Evolutionary conservation across 140 eudicot genomes (phyloP).

Genomic region (Ambrosia hybrid): DNA sequence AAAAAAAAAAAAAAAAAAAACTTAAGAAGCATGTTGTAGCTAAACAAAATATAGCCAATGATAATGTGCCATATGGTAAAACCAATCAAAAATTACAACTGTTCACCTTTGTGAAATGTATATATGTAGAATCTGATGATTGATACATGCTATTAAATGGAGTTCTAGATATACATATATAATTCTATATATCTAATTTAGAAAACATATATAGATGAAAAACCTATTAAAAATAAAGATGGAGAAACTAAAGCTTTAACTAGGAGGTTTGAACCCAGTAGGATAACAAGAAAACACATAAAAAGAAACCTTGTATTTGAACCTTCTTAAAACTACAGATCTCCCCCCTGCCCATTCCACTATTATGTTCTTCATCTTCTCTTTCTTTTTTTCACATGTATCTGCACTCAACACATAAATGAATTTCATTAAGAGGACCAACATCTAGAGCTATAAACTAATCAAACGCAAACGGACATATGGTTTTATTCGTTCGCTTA

Average conservation of each 20-base stretch:
- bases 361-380: conserved; percentile 44
- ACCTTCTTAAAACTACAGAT: conserved; percentile 52
- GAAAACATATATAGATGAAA: neutral
- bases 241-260: conserved; percentile 41
- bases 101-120: too few relatives aligned
- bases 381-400: conserved; percentile 13
- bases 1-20: too few relatives aligned
- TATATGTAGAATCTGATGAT: neutral
- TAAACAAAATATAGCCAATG: too few relatives aligned
- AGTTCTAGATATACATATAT: neutral
- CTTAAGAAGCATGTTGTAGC: too few relatives aligned
- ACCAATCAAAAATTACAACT: too few relatives aligned
- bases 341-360: conserved; percentile 65
- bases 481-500: neutral
- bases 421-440: neutral
- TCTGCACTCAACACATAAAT: neutral
- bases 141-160: neutral
- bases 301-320: conserved; percentile 59
- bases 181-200: too few relatives aligned
- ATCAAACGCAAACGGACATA: neutral
- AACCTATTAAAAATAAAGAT: neutral
- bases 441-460: neutral
- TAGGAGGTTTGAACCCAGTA: conserved; percentile 43
- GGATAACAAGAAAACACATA: conserved; percentile 68
- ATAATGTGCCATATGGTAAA: too few relatives aligned